Base-by-base conservation (phyloP, 2,329 filamentous ascomycete genomes). In the Talaromyces marneffei region DNA sequence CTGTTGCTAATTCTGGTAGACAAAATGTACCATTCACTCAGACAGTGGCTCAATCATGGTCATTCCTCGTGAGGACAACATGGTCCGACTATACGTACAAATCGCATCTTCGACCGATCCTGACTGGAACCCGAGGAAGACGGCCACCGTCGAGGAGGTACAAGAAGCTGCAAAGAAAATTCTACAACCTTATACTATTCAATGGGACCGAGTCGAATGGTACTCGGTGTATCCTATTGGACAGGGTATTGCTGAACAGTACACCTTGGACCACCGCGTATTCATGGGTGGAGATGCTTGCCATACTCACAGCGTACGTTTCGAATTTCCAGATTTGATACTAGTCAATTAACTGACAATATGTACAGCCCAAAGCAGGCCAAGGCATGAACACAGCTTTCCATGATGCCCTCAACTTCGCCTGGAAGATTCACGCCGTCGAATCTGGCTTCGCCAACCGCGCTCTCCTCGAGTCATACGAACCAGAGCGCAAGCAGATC, bases 371-470 rank as follows among this genome's bases (percentile, higher is more conserved):
- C 59, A 87, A 87, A 73, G 85, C 85, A 14, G 85, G 85, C 16
- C 85, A 87, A 68, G 85, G 85, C 61, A 87, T 84, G 82, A 84
- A 84, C 76, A 84, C 83, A 65, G 80, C 84, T 23, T 83, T 83
- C 75, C 74, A 82, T 53, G 80, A 82, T 68, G 91, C 91, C 0
- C 85, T 91, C 63, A 97, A 97, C 74, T 81, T 97, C 42, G 92
- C 92, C 7, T 97, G 92, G 92, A 97, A 97, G 79, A 90, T 97
- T 57, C 92, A 96, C 72, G 87, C 90, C 37, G 93, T 97, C 9
- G 92, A 96, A 72, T 82, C 83, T 27, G 91, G 91, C 12, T 90
- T 96, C 66, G 90, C 91, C 1, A 78, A 86, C 31, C 87, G 90
- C 63, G 84, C 85, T 2, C 81, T 94, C 18, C 83, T 97, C 56